Evolutionary conservation across 1,284 basidiomycete species (phyloP).

Genomic region (Cryptococcus sp.): DNA sequence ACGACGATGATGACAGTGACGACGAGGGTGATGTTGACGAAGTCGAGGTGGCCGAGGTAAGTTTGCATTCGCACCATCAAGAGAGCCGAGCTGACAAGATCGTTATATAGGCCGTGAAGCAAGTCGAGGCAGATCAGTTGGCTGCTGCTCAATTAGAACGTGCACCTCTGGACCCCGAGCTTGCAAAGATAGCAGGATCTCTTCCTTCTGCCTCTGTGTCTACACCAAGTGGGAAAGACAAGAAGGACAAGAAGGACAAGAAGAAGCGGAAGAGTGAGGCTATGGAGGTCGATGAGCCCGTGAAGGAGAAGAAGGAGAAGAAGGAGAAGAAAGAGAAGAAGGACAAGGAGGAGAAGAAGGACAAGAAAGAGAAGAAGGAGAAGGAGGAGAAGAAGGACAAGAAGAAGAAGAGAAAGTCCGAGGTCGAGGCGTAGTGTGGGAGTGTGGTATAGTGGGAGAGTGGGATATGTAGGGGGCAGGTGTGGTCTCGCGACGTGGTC

Average conservation of each 20-base stretch:
- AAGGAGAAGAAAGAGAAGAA: slow-evolving; percentile 53
- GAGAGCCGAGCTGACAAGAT: slow-evolving; percentile 1
- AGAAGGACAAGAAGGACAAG: slow-evolving; percentile 37
- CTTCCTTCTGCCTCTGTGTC: slow-evolving; percentile 17
- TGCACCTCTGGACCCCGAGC: slow-evolving; percentile 43
- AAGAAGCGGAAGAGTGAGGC: slow-evolving; percentile 30
- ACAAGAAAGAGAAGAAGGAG: slow-evolving; percentile 10
- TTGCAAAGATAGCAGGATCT: slow-evolving; percentile 39
- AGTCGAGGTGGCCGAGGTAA: slow-evolving; percentile 41
- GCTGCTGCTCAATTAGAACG: slow-evolving; percentile 26
- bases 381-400: slow-evolving; percentile 10
- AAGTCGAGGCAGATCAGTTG: slow-evolving; percentile 60
- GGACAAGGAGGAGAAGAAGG: slow-evolving; percentile 30
- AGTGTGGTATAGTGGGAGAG: too few species aligned
- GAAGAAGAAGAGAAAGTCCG: slow-evolving; percentile 15
- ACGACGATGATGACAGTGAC: slow-evolving; percentile 69
- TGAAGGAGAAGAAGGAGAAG: slow-evolving; percentile 29
- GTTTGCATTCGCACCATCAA: slow-evolving; percentile 4
- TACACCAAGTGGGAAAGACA: slow-evolving; percentile 34
- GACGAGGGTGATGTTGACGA: slow-evolving; percentile 59
- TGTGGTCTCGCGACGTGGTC: too few species aligned
- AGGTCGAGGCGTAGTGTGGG: slow-evolving; percentile 6
- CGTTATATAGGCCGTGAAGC: slow-evolving; percentile 40
- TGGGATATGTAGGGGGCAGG: neutral
- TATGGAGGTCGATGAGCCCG: slow-evolving; percentile 10